Evolutionary conservation across 306 rosid genomes (phyloP).

Genomic region (Cicer cuneatum): DNA sequence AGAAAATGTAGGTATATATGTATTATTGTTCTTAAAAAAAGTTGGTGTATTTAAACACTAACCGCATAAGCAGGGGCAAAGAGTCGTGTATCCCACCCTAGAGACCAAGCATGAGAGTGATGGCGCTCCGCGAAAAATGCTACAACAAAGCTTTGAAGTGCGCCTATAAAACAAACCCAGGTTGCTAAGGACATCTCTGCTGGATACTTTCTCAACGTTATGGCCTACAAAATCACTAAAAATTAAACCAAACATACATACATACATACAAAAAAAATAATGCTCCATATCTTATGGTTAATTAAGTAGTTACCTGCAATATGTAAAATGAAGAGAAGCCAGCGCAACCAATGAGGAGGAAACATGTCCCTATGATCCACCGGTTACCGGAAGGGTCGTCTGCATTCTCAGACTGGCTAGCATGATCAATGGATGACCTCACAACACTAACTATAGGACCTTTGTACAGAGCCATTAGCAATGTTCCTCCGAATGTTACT

Average conservation of each 20-base stretch:
- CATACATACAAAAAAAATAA: too few species aligned
- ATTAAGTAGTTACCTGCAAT: background rate
- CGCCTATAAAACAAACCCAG: constrained; percentile 68
- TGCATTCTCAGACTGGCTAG: constrained; percentile 35
- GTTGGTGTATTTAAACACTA: background rate
- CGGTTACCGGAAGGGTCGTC: constrained; percentile 42
- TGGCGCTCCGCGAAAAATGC: constrained; percentile 59
- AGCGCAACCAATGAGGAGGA: constrained; percentile 68
- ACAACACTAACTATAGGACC: constrained; percentile 59
- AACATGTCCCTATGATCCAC: constrained; percentile 63
- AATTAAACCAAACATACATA: too few species aligned
- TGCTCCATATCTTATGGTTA: too few species aligned
- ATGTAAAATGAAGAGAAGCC: constrained; percentile 74
- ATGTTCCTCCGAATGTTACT: constrained; percentile 76
- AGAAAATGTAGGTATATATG: too few species aligned
- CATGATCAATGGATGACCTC: constrained; percentile 15
- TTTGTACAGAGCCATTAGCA: constrained; percentile 79
- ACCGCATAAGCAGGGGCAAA: constrained; percentile 74
- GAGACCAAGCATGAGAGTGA: constrained; percentile 59
- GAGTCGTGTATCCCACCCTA: constrained; percentile 65
- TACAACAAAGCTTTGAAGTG: constrained; percentile 63
- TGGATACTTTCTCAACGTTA: constrained; percentile 71
- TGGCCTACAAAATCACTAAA: constrained; percentile 50
- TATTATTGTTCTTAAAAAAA: background rate
- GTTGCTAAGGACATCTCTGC: constrained; percentile 75